These are phyloP conservation scores for Sporisorium scitamineum DNA, from an alignment of 1,284 basidiomycete genomes.

Conservation along the genomic window DNA sequence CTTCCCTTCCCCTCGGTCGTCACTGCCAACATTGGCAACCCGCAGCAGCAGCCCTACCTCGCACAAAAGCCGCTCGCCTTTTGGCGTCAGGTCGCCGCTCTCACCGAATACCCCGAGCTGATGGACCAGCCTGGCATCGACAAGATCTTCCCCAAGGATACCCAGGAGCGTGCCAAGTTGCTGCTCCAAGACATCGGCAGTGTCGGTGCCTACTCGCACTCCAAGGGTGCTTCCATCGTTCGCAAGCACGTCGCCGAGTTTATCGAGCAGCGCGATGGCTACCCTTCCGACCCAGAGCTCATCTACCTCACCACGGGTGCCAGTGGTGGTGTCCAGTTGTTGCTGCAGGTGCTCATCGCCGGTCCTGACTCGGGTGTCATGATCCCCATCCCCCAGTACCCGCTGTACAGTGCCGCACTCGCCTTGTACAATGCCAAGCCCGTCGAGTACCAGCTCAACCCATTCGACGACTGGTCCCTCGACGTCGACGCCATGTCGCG, in stretches of 20 bases:
- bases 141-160: conserved; percentile 83
- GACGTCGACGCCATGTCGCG: conserved; percentile 78
- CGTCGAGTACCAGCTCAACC: conserved; percentile 89
- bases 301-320: conserved; percentile 96
- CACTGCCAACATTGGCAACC: conserved; percentile 97
- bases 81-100: conserved; percentile 87
- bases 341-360: conserved; percentile 83
- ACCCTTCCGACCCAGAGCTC: conserved; percentile 82
- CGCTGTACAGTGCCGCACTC: conserved; percentile 93
- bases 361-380: conserved; percentile 79
- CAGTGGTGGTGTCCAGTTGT: conserved; percentile 87
- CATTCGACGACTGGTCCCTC: conserved; percentile 86
- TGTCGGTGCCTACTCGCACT: conserved; percentile 94
- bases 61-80: conserved; percentile 95
- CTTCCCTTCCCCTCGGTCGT: conserved; percentile 91
- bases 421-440: conserved; percentile 84
- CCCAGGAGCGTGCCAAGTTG: conserved; percentile 83
- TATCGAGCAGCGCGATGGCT: conserved; percentile 74
- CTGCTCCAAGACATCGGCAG: conserved; percentile 89
- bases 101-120: conserved; percentile 91
- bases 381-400: conserved; percentile 98
- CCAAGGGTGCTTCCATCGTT: conserved; percentile 90
- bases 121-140: conserved; percentile 78
- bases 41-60: conserved; percentile 88
- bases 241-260: conserved; percentile 90